Base-by-base conservation (phyloP, 106 monocot species). In the Dendrobium officinale region DNA sequence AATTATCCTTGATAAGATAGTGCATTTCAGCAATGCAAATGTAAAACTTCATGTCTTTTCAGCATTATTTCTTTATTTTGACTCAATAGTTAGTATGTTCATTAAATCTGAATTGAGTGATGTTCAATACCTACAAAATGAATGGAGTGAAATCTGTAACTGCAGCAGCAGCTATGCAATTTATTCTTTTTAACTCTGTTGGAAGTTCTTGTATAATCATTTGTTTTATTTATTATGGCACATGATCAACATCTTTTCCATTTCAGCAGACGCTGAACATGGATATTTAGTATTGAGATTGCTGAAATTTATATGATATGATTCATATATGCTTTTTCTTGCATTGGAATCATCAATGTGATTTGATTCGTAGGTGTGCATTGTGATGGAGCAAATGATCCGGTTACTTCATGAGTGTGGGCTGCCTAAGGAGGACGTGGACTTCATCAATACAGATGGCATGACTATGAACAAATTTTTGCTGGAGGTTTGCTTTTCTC, bases 321-420 rank as follows among this genome's bases (percentile, higher is more conserved):
- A 61, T 22, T 61, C 22, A 61, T 13, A 8, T 7, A 17, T 79
- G 15, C 31, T 20, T 47, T 79, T 59, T 55, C 58, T 10, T 42
- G 26, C 7, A 13, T 49, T 72, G 54, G 24, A 15, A 1, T 42
- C 42, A 55, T 27, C 49, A 44, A 70, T 81, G 49, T 33, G 45
- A 51, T 77, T 15, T 76, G 37, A 47, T 72, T 77, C 18, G 3
- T 58, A 96, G 96, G 96, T 98, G 81, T 94, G 97, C 85, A 89
- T 98, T 81, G 97, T 98, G 66, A 98, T 98, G 97, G 97, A 98
- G 75, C 97, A 98, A 79, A 98, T 98, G 94, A 89, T 98, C 77
- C 87, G 92, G 6, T 80, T 98, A 86, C 88, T 98, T 75, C 94
- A 98, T 80, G 73, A 84, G 61, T 98, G 97, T 83, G 97, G 94